phyloP scores from a whole-genome alignment of 805 yeast species.

The Barnettozyma vustinii region DNA sequence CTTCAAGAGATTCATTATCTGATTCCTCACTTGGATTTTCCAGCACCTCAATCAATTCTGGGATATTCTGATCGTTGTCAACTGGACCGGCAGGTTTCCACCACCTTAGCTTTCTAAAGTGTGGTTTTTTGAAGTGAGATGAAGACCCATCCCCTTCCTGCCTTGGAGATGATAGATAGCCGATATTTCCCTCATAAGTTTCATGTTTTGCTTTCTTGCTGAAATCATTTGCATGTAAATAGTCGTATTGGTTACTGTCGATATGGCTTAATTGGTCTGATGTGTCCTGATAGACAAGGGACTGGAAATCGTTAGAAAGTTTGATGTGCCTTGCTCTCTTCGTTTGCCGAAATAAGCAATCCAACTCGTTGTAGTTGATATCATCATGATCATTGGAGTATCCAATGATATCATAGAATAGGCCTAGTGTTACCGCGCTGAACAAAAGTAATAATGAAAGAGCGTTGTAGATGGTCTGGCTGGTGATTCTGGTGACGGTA shows the following conservation, averaged over 20 bases:
- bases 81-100: conserved; percentile 4
- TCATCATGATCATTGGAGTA: background rate
- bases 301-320: conserved; percentile 5
- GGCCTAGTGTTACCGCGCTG: background rate
- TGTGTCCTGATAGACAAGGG: background rate
- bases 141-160: too few relatives aligned
- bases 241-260: background rate
- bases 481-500: background rate
- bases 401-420: background rate
- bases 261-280: background rate
- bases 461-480: background rate
- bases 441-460: conserved; percentile 1
- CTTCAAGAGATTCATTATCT: background rate
- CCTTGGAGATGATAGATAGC: background rate
- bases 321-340: background rate
- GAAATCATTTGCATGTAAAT: background rate
- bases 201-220: background rate
- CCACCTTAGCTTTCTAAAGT: conserved; percentile 3
- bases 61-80: background rate
- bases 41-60: background rate
- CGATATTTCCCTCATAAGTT: background rate
- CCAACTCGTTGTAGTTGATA: conserved; percentile 5
- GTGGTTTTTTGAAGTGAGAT: background rate
- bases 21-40: background rate
- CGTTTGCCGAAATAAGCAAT: conserved; percentile 4